These are phyloP conservation scores for Pisolithus microcarpus DNA, from an alignment of 768 basidiomycete genomes.

Conservation along the genomic window DNA sequence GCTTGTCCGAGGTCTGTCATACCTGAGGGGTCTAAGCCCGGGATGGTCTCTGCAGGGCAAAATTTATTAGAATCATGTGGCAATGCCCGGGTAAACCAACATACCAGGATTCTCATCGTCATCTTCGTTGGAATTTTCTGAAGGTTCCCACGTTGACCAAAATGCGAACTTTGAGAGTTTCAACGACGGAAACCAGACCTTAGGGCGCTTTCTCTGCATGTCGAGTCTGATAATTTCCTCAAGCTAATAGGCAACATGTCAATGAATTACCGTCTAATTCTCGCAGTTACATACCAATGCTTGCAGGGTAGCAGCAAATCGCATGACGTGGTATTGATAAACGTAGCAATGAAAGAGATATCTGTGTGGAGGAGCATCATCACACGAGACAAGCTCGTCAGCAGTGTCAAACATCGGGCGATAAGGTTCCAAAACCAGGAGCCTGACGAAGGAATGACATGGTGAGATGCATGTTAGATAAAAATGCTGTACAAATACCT, in stretches of 20 bases:
- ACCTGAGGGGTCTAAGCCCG: slow-evolving; percentile 41
- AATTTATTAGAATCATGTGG: neutral
- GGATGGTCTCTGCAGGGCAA: slow-evolving; percentile 39
- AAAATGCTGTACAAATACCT: slow-evolving; percentile 32
- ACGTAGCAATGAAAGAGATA: slow-evolving; percentile 70
- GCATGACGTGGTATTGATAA: slow-evolving; percentile 52
- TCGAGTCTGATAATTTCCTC: slow-evolving; percentile 53
- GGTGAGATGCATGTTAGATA: neutral
- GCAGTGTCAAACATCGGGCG: slow-evolving; percentile 39
- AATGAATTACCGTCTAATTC: neutral
- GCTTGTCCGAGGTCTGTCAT: slow-evolving; percentile 51
- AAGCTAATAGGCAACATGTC: slow-evolving; percentile 34
- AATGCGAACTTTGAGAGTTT: slow-evolving; percentile 28
- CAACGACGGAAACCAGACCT: slow-evolving; percentile 53
- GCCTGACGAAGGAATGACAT: slow-evolving; percentile 26
- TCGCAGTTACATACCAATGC: slow-evolving; percentile 26
- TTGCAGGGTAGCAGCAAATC: slow-evolving; percentile 27
- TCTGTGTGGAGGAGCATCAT: slow-evolving; percentile 54
- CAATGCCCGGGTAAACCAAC: neutral
- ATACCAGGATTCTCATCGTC: slow-evolving; percentile 67
- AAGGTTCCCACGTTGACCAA: slow-evolving; percentile 40
- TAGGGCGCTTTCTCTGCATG: slow-evolving; percentile 31
- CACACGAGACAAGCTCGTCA: slow-evolving; percentile 19
- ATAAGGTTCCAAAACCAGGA: slow-evolving; percentile 55
- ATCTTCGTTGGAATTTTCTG: slow-evolving; percentile 36